Evolutionary conservation across 2,329 filamentous ascomycete genomes (phyloP).

Genomic region (Exophiala oligosperma): DNA sequence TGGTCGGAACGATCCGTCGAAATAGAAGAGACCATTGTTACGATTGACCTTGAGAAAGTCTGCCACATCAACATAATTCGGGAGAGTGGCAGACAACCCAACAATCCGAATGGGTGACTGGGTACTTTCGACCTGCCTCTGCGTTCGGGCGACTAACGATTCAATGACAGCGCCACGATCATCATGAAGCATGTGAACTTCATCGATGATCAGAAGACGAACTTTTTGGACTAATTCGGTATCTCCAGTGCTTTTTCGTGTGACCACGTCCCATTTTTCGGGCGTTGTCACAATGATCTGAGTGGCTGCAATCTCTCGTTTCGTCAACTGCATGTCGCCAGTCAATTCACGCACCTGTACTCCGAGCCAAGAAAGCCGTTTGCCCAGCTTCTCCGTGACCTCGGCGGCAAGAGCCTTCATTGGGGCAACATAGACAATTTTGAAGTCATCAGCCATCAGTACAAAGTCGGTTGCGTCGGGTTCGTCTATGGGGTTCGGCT

Average conservation of each 20-base stretch:
- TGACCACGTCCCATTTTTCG: conserved; percentile 99
- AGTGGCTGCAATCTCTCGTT: conserved; percentile 90
- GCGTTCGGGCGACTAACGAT: conserved; percentile 89
- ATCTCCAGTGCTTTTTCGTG: conserved; percentile 93
- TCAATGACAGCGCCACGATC: conserved; percentile 95
- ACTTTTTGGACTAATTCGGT: conserved; percentile 98
- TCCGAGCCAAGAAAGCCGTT: conserved; percentile 88
- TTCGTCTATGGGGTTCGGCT: conserved; percentile 75
- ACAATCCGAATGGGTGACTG: conserved; percentile 96
- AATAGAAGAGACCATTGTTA: conserved; percentile 91
- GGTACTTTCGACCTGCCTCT: conserved; percentile 95
- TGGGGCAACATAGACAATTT: conserved; percentile 96
- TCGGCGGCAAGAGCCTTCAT: conserved; percentile 99
- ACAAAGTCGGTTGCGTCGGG: conserved; percentile 73
- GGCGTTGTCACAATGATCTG: conserved; percentile 98
- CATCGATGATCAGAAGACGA: conserved; percentile 91
- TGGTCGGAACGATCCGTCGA: conserved; percentile 91
- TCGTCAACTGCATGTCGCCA: conserved; percentile 98
- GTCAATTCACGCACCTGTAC: conserved; percentile 91
- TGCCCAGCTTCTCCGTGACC: conserved; percentile 90
- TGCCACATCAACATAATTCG: conserved; percentile 94
- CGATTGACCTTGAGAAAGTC: conserved; percentile 97
- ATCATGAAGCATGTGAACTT: conserved; percentile 99
- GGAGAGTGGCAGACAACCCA: conserved; percentile 89
- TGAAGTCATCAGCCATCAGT: conserved; percentile 86